A percentile compares a stretch with the other conserved stretches of the same genome.
These are phyloP conservation scores for Myriosclerotinia duriaeana DNA, from an alignment of 2,329 filamentous ascomycete genomes.

Conservation along the genomic window DNA sequence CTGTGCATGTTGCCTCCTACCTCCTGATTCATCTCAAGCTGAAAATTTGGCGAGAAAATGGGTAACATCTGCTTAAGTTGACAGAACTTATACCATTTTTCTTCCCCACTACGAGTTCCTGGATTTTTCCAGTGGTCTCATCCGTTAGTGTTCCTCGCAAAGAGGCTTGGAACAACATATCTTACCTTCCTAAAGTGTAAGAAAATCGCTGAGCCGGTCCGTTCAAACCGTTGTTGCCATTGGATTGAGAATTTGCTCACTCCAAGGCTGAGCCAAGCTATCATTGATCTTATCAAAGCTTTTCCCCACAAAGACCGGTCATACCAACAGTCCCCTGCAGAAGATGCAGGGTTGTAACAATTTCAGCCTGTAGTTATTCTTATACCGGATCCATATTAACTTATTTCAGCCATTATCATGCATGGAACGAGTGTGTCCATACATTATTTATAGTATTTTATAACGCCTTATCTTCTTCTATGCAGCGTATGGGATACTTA, in stretches of 20 bases:
- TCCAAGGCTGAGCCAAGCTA: constrained; percentile 9
- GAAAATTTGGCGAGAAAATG: constrained; percentile 1
- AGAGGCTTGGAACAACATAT: background rate
- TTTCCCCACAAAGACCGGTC: background rate
- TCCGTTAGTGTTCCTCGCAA: background rate
- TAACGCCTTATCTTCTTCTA: constrained; percentile 25
- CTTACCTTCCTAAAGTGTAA: constrained; percentile 17
- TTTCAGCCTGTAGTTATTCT: constrained; percentile 25
- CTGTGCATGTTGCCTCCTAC: constrained; percentile 11
- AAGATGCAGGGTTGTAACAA: constrained; percentile 21
- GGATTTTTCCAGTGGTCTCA: constrained; percentile 2
- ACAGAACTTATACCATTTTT: background rate
- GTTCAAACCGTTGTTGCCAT: constrained; percentile 30
- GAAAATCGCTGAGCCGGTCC: constrained; percentile 35
- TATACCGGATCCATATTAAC: constrained; percentile 21
- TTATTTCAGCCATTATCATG: constrained; percentile 36
- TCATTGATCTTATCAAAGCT: constrained; percentile 9
- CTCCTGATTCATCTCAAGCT: constrained; percentile 9
- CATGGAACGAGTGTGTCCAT: constrained; percentile 26
- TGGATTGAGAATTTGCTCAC: background rate
- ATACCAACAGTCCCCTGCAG: constrained; percentile 18
- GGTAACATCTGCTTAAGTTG: background rate
- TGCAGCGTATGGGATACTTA: constrained; percentile 33
- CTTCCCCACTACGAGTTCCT: constrained; percentile 3
- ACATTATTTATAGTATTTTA: constrained; percentile 27